Base-by-base conservation (phyloP, 148 eudicot genomes). In the Spergularia bocconei region DNA sequence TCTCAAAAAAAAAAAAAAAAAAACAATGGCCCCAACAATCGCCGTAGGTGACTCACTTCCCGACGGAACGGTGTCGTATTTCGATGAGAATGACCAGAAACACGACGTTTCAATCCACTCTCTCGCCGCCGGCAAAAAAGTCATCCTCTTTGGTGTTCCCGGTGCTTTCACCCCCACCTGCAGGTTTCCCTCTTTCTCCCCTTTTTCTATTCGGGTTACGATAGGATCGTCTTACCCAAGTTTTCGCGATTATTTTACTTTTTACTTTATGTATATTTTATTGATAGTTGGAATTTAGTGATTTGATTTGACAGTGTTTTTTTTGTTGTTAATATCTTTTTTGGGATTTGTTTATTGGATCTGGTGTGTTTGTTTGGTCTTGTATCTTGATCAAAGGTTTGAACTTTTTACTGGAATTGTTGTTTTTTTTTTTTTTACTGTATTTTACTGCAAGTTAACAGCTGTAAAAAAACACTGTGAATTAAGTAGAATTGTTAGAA, bases 121-220 rank as follows among this genome's bases (percentile, higher is more conserved):
- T 10, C 87, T 90, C 47, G 83, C 91, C 71, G 86, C 88, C 75
- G 95, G 91, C 13, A 90, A 90, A 75, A 90, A 87, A 70, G 88
- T 88, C 74, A 71, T 88, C 67, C 77, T 90, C 53, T 85, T 90
- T 44, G 91, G 79, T 11, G 91, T 88, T 61, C 95, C 95, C 71
- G 95, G 95, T 29, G 95, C 95, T 63, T 90, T 90, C 76, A 90
- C 98, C 70, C 95, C 98, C n/a, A 90, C 95, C 69, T 93, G 98
- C 97, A 93, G 98, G 98, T 91, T 59, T 29, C 23, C 21, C 44
- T 4, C 38, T 39, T 54, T 54, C 5, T 57, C 38, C 1, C 39
- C 14, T 10, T 29, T 29, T 29, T 29, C 33, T 29, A 29, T 2
- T 29, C 36, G 36, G 2, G 36, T 29, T 29, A 29, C 33, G 33